phyloP scores from a whole-genome alignment of 768 basidiomycete genomes.

The Lactarius quietus region DNA sequence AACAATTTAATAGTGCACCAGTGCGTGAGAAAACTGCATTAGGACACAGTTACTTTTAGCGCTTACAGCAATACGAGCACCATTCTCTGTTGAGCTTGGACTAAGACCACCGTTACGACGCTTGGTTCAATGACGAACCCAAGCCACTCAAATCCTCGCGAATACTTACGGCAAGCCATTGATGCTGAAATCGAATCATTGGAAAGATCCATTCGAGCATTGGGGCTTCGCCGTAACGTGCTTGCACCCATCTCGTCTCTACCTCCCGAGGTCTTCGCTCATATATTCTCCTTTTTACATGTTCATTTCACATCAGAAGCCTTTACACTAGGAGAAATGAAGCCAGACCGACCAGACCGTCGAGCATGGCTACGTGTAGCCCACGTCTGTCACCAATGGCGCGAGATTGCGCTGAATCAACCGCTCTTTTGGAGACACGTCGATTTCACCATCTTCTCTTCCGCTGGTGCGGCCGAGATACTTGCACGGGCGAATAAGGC shows the following conservation, averaged over 20 bases:
- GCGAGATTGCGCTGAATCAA: constrained; percentile 16
- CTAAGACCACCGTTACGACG: no score
- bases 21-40: no score
- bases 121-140: no score
- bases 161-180: not conserved
- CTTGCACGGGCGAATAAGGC: not conserved
- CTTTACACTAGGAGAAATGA: no score
- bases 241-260: not conserved
- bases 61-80: no score
- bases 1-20: no score
- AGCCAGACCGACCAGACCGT: not conserved
- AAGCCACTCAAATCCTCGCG: not conserved
- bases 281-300: not conserved
- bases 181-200: not conserved
- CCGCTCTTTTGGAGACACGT: constrained; percentile 19
- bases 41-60: no score
- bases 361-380: constrained; percentile 11
- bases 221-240: not conserved
- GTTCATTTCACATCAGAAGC: no score
- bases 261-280: not conserved
- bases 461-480: not conserved
- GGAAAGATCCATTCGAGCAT: not conserved
- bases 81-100: no score
- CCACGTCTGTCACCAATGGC: constrained; percentile 23
- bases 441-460: not conserved